Evolutionary conservation across 352 stramenopile genomes (phyloP).

Genomic region (Pythium aphanidermatum): DNA sequence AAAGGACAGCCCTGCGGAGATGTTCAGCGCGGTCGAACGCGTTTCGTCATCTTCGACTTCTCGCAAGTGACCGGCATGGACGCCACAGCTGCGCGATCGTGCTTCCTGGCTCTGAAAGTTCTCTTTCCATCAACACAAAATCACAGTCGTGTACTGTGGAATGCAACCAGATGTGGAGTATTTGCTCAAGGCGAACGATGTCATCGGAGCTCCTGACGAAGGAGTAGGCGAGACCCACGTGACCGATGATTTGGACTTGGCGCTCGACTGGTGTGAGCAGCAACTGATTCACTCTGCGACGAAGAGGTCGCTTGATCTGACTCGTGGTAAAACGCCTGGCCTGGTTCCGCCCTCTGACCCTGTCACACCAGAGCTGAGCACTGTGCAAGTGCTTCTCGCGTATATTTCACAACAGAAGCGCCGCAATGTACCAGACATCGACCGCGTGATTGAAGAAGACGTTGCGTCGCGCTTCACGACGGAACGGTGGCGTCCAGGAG

Average conservation of each 20-base stretch:
- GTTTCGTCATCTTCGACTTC: constrained; percentile 76
- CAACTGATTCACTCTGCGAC: constrained; percentile 43
- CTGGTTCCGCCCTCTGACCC: constrained; percentile 7
- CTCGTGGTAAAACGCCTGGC: no score
- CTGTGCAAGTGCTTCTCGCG: constrained; percentile 35
- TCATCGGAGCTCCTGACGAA: constrained; percentile 22
- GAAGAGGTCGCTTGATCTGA: no score
- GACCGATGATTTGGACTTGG: constrained; percentile 41
- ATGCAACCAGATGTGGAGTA: constrained; percentile 49
- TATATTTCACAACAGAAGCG: constrained; percentile 27
- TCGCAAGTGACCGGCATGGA: constrained; percentile 72
- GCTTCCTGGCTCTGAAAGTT: constrained; percentile 63
- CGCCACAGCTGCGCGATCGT: constrained; percentile 62
- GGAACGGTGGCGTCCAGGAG: constrained; percentile 25
- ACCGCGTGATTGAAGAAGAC: constrained; percentile 22
- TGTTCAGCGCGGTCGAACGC: constrained; percentile 26
- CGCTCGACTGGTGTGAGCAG: constrained; percentile 61
- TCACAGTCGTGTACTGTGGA: constrained; percentile 61
- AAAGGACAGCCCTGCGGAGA: constrained; percentile 33
- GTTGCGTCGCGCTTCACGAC: constrained; percentile 31
- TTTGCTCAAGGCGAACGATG: constrained; percentile 50
- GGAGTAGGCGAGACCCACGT: constrained; percentile 25
- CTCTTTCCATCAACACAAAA: constrained; percentile 39
- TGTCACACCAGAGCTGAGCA: constrained; percentile 22
- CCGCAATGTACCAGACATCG: constrained; percentile 7